These are phyloP conservation scores for Sanghuangporus sanghuang DNA, from an alignment of 1,284 basidiomycete species.

Conservation along the genomic window DNA sequence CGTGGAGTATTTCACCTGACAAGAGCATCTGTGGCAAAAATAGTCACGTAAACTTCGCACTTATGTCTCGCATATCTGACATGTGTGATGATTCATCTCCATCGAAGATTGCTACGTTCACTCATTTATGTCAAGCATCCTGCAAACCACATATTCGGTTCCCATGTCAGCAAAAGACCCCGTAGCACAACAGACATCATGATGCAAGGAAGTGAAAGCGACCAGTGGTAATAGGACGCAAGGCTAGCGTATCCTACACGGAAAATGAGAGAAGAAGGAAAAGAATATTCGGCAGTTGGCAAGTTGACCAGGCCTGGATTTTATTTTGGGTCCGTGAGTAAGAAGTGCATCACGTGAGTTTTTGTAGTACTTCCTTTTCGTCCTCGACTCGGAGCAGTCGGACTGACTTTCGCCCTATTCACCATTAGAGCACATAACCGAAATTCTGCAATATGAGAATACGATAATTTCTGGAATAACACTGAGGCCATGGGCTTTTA, in stretches of 20 bases:
- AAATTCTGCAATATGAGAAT: no score
- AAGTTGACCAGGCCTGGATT: neutral
- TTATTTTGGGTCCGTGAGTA: neutral
- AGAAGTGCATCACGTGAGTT: neutral
- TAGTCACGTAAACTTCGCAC: no score
- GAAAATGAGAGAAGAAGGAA: slow-evolving; percentile 1
- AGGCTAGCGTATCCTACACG: neutral
- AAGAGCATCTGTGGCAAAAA: no score
- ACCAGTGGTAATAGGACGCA: neutral
- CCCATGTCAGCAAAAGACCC: neutral
- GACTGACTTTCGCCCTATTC: neutral
- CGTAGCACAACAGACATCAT: neutral
- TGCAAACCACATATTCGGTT: neutral
- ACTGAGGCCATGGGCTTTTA: no score
- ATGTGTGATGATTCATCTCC: no score
- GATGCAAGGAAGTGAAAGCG: no score
- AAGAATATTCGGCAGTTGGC: slow-evolving; percentile 1
- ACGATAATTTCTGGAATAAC: no score
- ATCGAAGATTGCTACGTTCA: no score
- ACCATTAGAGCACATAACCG: neutral
- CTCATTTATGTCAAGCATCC: no score
- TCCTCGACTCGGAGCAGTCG: neutral
- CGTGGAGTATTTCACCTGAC: no score
- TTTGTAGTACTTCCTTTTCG: neutral
- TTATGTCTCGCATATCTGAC: no score